A percentile compares a stretch with the other conserved stretches of the same genome.
Conservation (phyloP, 352 stramenopile genomes). For the Phytopythium ostracodes region DNA sequence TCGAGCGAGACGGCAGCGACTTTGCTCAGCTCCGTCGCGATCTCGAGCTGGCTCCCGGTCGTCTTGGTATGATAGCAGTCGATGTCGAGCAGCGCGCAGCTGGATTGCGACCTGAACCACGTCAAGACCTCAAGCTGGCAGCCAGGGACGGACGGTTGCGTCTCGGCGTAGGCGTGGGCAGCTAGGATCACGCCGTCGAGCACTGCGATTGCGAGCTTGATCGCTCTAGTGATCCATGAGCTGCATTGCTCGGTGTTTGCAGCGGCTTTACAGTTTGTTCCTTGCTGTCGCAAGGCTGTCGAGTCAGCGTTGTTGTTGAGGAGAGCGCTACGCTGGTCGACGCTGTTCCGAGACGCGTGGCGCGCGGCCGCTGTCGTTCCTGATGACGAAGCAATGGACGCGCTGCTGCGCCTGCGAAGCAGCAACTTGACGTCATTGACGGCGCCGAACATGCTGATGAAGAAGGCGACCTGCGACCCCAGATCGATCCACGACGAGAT, state of each 20-base stretch:
- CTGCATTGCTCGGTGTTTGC: no score
- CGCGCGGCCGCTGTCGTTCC: no score
- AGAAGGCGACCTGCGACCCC: conserved; percentile 3
- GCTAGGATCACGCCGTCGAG: neutral
- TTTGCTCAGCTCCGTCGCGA: conserved; percentile 12
- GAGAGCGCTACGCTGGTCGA: neutral
- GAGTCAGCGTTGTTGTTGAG: neutral
- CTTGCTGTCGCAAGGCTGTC: neutral
- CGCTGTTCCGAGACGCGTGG: no score
- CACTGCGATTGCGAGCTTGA: neutral
- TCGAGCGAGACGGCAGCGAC: conserved; percentile 21
- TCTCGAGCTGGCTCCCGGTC: conserved; percentile 13
- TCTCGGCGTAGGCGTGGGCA: neutral
- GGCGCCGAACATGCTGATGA: conserved; percentile 5
- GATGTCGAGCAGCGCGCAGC: conserved; percentile 19
- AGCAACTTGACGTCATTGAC: conserved; percentile 9
- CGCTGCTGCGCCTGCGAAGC: neutral
- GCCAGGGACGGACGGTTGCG: neutral
- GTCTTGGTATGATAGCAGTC: conserved; percentile 21
- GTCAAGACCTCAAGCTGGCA: conserved; percentile 2
- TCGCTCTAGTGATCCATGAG: no score
- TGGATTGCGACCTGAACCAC: conserved; percentile 1
- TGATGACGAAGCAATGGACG: no score
- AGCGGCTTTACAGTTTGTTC: no score
- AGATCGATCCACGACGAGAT: conserved; percentile 9